Base-by-base conservation (phyloP, 805 yeast genomes). In the Candida ponderosae region DNA sequence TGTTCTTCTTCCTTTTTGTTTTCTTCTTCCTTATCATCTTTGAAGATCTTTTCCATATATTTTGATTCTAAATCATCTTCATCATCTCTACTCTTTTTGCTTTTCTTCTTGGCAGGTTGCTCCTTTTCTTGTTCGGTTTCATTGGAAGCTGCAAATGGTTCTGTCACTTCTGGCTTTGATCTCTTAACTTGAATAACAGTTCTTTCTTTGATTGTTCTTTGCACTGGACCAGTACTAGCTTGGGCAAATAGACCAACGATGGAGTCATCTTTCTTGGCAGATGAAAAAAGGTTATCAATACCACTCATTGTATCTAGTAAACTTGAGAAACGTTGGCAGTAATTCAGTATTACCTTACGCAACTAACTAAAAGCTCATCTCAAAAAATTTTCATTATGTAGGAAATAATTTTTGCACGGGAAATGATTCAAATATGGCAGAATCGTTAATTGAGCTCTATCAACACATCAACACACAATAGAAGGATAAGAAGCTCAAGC, bases 31-130 rank as follows among this genome's bases (percentile, higher is more conserved):
- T 50, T 43, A 19, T 57, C 68, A 15, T 64, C 67, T 29, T 60
- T 58, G 35, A 70, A 52, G n/a, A 76, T 47, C 44, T 76, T 75
- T 19, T 65, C 62, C 47, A 69, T 67, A 53, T 79, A 79, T 33
- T 60, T 63, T 8, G 66, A 69, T 56, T 79, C 85, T 32, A 77
- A 56, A 44, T 74, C 80, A 18, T 63, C 74, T 33, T 70, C 57
- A 18, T 59, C 68, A 20, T 62, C 69, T 19, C 51, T 51, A 33
- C 48, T 44, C 38, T 50, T 48, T 36, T 47, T 50, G 36, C 38
- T 43, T 39, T 44, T 51, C 40, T 32, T 45, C 40, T 32, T 43
- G 33, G 36, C 29, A 21, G 28, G 31, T 33, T 47, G 54, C 17
- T 41, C 47, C n/a, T 48, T 54, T 33, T 47, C 54, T 35, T 46